These are phyloP conservation scores for Fusarium phyllophilum DNA, from an alignment of 2,329 filamentous ascomycete species.

Conservation along the genomic window DNA sequence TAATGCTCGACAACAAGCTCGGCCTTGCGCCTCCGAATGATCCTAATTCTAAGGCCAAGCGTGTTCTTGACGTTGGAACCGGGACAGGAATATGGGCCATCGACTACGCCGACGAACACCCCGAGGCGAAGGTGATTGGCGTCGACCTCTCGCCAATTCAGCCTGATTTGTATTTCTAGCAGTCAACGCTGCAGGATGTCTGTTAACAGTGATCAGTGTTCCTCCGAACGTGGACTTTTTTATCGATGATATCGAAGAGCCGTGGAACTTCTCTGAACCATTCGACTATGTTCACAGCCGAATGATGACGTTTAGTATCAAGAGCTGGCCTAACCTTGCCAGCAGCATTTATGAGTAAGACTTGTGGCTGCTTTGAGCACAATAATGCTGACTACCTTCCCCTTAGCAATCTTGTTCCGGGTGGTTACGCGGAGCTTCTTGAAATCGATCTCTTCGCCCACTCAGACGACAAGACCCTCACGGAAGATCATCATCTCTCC, in stretches of 20 bases:
- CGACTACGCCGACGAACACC: constrained; percentile 21
- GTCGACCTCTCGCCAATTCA: constrained; percentile 35
- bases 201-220: background rate
- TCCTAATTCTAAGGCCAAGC: background rate
- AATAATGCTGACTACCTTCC: accelerated
- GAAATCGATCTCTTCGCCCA: constrained; percentile 27
- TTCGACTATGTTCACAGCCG: constrained; percentile 39
- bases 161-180: constrained; percentile 14
- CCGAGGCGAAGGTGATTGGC: constrained; percentile 18
- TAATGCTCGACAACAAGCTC: constrained; percentile 8
- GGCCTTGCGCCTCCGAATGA: constrained; percentile 12
- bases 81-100: constrained; percentile 25
- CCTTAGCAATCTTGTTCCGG: constrained; percentile 20
- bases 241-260: constrained; percentile 33
- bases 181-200: background rate
- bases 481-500: constrained; percentile 3
- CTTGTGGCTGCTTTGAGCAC: accelerated
- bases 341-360: constrained; percentile 25
- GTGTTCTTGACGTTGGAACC: constrained; percentile 17
- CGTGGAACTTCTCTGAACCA: constrained; percentile 23
- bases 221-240: constrained; percentile 36
- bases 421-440: constrained; percentile 26
- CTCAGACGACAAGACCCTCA: constrained; percentile 23
- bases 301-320: constrained; percentile 35
- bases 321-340: constrained; percentile 17